Base-by-base conservation (phyloP, 768 basidiomycete species). In the Termitomyces sp. region DNA sequence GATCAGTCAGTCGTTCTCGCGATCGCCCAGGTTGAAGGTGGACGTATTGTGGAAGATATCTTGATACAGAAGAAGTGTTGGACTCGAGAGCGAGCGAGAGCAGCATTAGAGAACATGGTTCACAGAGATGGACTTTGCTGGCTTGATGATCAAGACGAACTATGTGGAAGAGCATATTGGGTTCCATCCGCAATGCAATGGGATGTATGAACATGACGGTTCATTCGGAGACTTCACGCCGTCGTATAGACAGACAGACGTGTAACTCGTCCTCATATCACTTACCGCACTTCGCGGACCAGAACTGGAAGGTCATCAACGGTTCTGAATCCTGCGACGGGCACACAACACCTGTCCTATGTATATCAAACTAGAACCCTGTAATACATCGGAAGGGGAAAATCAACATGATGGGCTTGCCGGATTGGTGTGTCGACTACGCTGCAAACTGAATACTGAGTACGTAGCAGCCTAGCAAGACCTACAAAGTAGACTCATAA, bases 101-200 rank as follows among this genome's bases (percentile, higher is more conserved):
- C 85, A 11, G 95, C 89, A 1, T 73, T 98, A 67, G 88, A 94
- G 67, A 95, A 96, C 63, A 95, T 96, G 87, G 82, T 96, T 14
- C 79, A 93, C 63, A 81, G 89, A 32, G 95, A 98, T 64, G 96
- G 96, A 1, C 77, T 96, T 31, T 96, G 93, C 61, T 99, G 97
- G 97, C 70, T 98, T 36, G 97, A 99, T 69, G 88, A 92, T 31
- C 94, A 97, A 73, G 92, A 91, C 57, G 85, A 86, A 65, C 71
- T 70, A 15, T 78, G 76, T 36, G 85, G 86, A 34, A 79, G 81
- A 60, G 84, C 86, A 29, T 96, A 94, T 71, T 98, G 94, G 94
- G 81, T 96, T 11, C 89, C 90, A 1, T 92, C 91, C 12, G 89
- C 89, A 3, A 91, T 96, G 83, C 82, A 83, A 60, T 97, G 93